Evolutionary conservation across 805 yeast species (phyloP), one percentile per base, ranked within the genome.

Genomic region (Cyberlindnera sargentensis): DNA sequence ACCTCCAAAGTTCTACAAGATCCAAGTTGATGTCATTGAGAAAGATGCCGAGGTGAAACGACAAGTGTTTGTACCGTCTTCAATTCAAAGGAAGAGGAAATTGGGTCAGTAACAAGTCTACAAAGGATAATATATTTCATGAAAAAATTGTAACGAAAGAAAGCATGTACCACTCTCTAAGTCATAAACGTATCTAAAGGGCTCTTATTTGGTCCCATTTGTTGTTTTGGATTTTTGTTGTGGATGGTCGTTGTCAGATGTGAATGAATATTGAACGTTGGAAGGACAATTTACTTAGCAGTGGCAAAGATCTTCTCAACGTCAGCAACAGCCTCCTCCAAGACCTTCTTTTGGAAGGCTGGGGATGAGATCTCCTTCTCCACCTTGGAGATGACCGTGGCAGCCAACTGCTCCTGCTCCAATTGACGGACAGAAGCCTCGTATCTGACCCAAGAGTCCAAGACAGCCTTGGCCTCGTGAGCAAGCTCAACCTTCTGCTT

Each of bases 361-460:
- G 95, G 80, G 72, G 84, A 83, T 58, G 74, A 70, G 57, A 93
- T 69, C 71, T 88, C 93, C 67, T 82, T 71, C 75, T 86, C 80
- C 61, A 91, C 93, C 75, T 87, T 89, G 43, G 89, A 73, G 65
- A 89, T 85, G 53, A 93, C 96, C 46, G 89, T 62, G 63, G 84
- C 72, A 56, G 95, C 80, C 61, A 93, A 81, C 70, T 87, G 96
- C 70, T 82, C 78, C 77, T 93, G 99, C 77, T 93, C 95, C 64
- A 80, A 72, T 75, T 88, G 95, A 75, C 97, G 91, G 56, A 90
- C 93, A 66, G 88, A 89, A 56, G 87, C 84, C 76, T 93, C 99
- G 71, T 85, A 86, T 80, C 98, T 87, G 60, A 90, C 97, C 99
- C 99, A 93, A 11, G 98, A 88, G 72, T 93, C 99, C 65, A 93